These are phyloP conservation scores for Cutaneotrichosporon cavernicola DNA, from an alignment of 1,284 basidiomycete genomes.

Conservation along the genomic window DNA sequence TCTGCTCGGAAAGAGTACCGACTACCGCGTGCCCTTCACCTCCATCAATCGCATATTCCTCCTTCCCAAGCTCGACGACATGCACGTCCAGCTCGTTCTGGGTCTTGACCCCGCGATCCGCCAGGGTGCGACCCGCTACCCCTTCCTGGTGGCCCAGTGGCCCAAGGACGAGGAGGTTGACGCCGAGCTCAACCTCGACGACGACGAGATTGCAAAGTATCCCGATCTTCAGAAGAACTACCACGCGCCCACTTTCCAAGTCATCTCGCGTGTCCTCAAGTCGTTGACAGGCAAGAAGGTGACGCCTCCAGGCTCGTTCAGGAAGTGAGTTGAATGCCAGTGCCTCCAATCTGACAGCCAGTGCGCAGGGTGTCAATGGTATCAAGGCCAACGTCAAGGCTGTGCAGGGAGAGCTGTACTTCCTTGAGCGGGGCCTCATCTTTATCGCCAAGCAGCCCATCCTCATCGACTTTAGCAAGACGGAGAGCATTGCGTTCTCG, in stretches of 20 bases:
- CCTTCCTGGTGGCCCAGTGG: constrained; percentile 97
- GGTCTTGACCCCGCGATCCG: constrained; percentile 89
- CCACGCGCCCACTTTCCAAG: constrained; percentile 87
- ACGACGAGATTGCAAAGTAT: constrained; percentile 58
- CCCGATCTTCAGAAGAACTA: constrained; percentile 60
- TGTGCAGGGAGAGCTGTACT: constrained; percentile 92
- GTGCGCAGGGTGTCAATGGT: constrained; percentile 57
- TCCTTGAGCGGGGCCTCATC: constrained; percentile 96
- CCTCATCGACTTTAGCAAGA: constrained; percentile 85
- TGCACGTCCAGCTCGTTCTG: constrained; percentile 91
- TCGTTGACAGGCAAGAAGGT: constrained; percentile 89
- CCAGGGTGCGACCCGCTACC: constrained; percentile 97
- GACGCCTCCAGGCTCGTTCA: constrained; percentile 74
- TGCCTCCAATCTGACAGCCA: constrained; percentile 26
- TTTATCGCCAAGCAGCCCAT: constrained; percentile 97
- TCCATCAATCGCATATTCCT: constrained; percentile 90
- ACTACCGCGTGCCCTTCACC: constrained; percentile 94
- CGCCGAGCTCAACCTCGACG: constrained; percentile 87
- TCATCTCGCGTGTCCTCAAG: constrained; percentile 92
- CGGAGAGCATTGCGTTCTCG: constrained; percentile 89
- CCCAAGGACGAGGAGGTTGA: constrained; percentile 95
- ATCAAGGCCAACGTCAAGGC: constrained; percentile 98
- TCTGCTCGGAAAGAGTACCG: constrained; percentile 95
- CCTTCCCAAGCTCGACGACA: constrained; percentile 88
- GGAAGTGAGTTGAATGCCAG: constrained; percentile 60